phyloP scores from a whole-genome alignment of 208 protist genomes.

The Trypanosoma theileri region DNA sequence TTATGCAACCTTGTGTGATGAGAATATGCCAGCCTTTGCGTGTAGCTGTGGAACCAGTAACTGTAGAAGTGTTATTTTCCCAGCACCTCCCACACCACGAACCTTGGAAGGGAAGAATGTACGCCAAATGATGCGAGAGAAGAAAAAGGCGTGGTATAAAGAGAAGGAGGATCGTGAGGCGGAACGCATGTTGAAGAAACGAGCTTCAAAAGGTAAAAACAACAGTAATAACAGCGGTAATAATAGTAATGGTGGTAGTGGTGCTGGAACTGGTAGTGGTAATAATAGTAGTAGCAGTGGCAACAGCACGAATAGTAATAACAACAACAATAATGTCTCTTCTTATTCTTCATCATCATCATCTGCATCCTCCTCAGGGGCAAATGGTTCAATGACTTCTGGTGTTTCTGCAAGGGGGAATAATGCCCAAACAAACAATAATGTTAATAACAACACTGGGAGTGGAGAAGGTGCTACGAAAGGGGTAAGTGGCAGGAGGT shows the following conservation, averaged over 20 bases:
- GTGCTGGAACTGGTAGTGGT: not conserved
- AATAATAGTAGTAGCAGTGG: not conserved
- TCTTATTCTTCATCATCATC: not conserved
- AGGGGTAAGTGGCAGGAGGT: not conserved
- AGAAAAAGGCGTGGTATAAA: slow-evolving; percentile 71
- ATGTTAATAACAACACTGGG: not conserved
- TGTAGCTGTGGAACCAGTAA: slow-evolving; percentile 84
- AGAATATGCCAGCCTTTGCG: slow-evolving; percentile 74
- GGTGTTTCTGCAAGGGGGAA: not conserved
- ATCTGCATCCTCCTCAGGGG: not conserved
- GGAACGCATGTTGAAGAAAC: slow-evolving; percentile 77
- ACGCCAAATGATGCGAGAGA: slow-evolving; percentile 68
- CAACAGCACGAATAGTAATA: no score
- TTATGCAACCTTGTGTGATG: slow-evolving; percentile 81
- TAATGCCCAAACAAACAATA: not conserved
- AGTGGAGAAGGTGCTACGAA: not conserved
- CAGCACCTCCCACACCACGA: slow-evolving; percentile 62
- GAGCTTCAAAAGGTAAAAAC: slow-evolving; percentile 23
- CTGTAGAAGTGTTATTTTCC: slow-evolving; percentile 81
- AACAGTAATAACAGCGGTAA: slow-evolving; percentile 5
- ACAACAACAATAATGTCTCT: no score
- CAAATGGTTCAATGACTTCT: not conserved
- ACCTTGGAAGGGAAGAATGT: slow-evolving; percentile 64
- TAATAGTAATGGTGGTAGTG: slow-evolving; percentile 11
- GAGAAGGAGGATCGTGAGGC: slow-evolving; percentile 73